A percentile compares a stretch with the other conserved stretches of the same genome.
phyloP scores from a whole-genome alignment of 1,284 basidiomycete species.

The Leucoagaricus sp. region DNA sequence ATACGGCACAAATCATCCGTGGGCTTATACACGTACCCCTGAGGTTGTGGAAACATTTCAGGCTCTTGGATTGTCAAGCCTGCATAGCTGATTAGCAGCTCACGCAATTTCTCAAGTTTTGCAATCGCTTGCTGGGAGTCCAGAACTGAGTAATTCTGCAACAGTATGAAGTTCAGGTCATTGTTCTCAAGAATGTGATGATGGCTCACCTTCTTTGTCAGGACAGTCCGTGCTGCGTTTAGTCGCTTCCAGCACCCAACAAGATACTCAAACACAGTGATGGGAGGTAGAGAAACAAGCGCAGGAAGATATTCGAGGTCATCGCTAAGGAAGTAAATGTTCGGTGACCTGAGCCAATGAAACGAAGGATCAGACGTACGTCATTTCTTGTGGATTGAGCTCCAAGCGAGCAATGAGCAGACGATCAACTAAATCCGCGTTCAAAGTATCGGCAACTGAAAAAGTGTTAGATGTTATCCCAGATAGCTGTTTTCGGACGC shows the following conservation, averaged over 20 bases:
- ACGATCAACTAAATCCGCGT: constrained; percentile 69
- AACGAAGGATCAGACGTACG: constrained; percentile 65
- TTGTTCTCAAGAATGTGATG: not conserved
- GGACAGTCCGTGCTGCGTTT: constrained; percentile 54
- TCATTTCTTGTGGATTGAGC: constrained; percentile 73
- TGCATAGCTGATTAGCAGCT: constrained; percentile 87
- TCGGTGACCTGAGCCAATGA: not conserved
- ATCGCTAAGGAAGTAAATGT: constrained; percentile 49
- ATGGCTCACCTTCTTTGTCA: constrained; percentile 60
- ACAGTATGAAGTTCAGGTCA: no score
- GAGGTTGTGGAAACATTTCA: constrained; percentile 91
- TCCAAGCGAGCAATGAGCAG: constrained; percentile 88
- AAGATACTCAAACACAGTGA: constrained; percentile 92
- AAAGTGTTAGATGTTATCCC: constrained; percentile 11
- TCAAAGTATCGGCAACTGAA: constrained; percentile 43
- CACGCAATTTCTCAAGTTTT: constrained; percentile 72
- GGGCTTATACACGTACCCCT: constrained; percentile 49
- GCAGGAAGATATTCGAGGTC: constrained; percentile 82
- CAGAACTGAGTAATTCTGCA: constrained; percentile 59
- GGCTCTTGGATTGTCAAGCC: constrained; percentile 92
- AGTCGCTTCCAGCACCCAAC: constrained; percentile 90
- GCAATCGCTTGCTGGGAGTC: constrained; percentile 64
- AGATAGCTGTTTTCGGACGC: constrained; percentile 26
- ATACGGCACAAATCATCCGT: constrained; percentile 12
- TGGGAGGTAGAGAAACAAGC: constrained; percentile 76